Evolutionary conservation across 1,139 yeast genomes (phyloP), one percentile per base, ranked within the genome.

Genomic region (Saccharomyces hybrid): DNA sequence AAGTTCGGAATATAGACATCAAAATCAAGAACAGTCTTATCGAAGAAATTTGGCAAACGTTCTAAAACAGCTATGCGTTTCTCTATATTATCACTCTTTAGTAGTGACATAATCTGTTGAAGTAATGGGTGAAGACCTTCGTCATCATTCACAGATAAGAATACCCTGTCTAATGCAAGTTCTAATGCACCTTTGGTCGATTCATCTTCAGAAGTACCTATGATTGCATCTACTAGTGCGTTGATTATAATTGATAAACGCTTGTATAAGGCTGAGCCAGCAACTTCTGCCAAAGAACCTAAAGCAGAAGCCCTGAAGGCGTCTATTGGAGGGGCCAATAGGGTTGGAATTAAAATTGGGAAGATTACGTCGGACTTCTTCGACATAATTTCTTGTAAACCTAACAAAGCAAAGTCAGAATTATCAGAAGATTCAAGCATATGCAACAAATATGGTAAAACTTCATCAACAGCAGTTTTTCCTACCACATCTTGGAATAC

Each of bases 311-410:
- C 96, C 72, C 91, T 90, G 75, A 85, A 84, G 0, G 82, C 76
- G 62, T 89, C 90, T 58, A 93, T 83, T 8, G 97, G 97, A 8
- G 91, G 84, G 8, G 83, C 70, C 66, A 91, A 76, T 67, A 95
- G 78, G 0, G 96, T 81, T 51, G 99, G 98, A 57, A 93, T 80
- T 68, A 93, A 80, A 53, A 89, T 86, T 54, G 99, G 98, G 91
- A 95, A 90, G 56, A 93, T 88, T 2, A 88, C 84, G 58, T 89
- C 95, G 6, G 97, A 81, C 69, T 89, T 88, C 11, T 91, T 84
- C 5, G 95, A 82, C 96, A 95, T 89, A 64, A 93, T 86, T 68
- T 90, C 98, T 72, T 87, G 85, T 62, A 95, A 77, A 3, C 99
- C 99, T 55, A 85, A 77, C 60, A 93, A 78, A 0, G 99, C 96